A percentile compares a stretch with the other conserved stretches of the same genome.
These are phyloP conservation scores for Haematococcus lacustris DNA, from an alignment of 139 green algal genomes.

Conservation along the genomic window DNA sequence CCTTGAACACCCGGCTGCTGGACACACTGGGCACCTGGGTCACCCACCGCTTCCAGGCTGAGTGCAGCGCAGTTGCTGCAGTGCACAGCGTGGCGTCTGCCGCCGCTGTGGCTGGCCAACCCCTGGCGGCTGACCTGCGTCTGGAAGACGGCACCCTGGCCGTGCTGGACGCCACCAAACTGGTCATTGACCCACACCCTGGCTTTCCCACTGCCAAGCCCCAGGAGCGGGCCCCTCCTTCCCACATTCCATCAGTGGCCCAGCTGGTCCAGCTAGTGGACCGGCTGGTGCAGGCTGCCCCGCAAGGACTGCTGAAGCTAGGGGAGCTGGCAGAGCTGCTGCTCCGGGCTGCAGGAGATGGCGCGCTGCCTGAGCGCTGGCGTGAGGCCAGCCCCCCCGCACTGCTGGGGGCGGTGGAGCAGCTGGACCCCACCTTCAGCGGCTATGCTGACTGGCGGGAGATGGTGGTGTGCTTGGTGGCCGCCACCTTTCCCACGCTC, in stretches of 20 bases:
- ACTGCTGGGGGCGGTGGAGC: slow-evolving; percentile 27
- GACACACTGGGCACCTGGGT: slow-evolving; percentile 2
- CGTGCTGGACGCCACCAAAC: slow-evolving; percentile 33
- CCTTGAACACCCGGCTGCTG: neutral
- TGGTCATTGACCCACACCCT: slow-evolving; percentile 17
- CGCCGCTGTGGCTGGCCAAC: slow-evolving; percentile 36
- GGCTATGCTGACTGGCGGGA: slow-evolving; percentile 54
- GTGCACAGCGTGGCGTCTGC: slow-evolving; percentile 39
- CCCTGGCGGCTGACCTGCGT: slow-evolving; percentile 46
- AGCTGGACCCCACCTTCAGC: slow-evolving; percentile 36
- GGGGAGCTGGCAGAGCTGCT: slow-evolving; percentile 35
- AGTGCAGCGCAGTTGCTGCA: slow-evolving; percentile 63
- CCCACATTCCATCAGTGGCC: slow-evolving; percentile 27
- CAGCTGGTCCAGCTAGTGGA: slow-evolving; percentile 39
- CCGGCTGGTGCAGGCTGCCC: slow-evolving; percentile 17
- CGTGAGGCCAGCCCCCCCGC: neutral
- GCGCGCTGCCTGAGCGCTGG: slow-evolving; percentile 26
- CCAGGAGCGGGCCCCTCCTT: slow-evolving; percentile 12
- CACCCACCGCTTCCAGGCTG: slow-evolving; percentile 37
- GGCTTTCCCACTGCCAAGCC: slow-evolving; percentile 9
- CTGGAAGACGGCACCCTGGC: slow-evolving; percentile 32
- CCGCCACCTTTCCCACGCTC: slow-evolving; percentile 35
- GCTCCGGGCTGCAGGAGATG: slow-evolving; percentile 15
- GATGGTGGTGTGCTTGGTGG: slow-evolving; percentile 34
- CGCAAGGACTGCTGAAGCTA: slow-evolving; percentile 32